Conservation (phyloP, 2,329 filamentous ascomycete species). For the Colletotrichum sp. region DNA sequence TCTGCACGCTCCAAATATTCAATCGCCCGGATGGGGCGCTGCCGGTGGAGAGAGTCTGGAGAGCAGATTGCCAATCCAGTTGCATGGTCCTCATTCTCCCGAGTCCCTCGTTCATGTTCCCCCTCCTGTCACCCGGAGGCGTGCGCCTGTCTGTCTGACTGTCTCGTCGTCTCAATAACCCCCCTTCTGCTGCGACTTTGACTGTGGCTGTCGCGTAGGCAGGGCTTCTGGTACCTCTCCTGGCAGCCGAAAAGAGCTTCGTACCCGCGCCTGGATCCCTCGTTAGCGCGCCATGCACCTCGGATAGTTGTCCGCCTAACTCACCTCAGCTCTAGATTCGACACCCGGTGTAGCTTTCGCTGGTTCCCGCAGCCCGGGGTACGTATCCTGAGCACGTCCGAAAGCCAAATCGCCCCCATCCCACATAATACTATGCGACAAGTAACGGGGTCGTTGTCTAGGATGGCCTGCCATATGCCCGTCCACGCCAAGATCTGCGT, state of each 20-base stretch:
- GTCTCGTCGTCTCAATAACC: background rate
- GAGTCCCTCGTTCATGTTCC: background rate
- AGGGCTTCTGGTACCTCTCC: background rate
- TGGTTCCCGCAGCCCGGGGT: background rate
- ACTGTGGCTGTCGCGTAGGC: background rate
- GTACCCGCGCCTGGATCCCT: background rate
- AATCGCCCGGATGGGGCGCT: conserved; percentile 7
- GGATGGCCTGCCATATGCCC: conserved; percentile 8
- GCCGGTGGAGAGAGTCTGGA: conserved; percentile 5
- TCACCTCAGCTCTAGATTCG: background rate
- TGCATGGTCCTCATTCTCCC: background rate
- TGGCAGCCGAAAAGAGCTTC: background rate
- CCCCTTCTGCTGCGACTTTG: background rate
- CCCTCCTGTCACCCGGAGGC: background rate
- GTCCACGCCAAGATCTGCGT: conserved; percentile 9
- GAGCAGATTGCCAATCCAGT: conserved; percentile 1
- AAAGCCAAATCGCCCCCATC: conserved; percentile 13
- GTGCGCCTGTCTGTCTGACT: background rate
- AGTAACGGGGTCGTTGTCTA: background rate
- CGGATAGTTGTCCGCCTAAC: conserved; percentile 11
- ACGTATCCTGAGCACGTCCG: conserved; percentile 11
- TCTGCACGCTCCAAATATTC: conserved; percentile 8
- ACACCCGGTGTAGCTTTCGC: background rate
- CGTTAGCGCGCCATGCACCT: background rate
- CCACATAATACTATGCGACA: conserved; percentile 1